phyloP scores from a whole-genome alignment of 1,284 basidiomycete genomes.

The Nidula niveotomentosa region DNA sequence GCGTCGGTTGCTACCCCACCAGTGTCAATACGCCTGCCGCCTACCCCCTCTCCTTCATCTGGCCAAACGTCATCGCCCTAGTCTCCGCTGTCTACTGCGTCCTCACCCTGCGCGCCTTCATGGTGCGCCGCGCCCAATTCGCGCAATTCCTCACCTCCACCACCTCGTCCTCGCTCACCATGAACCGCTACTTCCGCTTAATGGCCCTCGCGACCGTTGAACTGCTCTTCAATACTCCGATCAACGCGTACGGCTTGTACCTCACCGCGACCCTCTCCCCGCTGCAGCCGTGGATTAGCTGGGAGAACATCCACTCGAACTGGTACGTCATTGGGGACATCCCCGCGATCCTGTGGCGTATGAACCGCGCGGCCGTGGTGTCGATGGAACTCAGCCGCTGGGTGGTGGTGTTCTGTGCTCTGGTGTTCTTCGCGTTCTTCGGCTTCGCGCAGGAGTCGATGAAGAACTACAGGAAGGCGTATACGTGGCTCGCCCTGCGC shows the following conservation, averaged over 20 bases:
- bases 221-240: slow-evolving; percentile 41
- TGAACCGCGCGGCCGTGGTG: background rate
- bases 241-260: slow-evolving; percentile 35
- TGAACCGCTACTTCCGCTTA: slow-evolving; percentile 54
- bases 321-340: slow-evolving; percentile 39
- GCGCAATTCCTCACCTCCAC: slow-evolving; percentile 28
- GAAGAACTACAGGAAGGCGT: slow-evolving; percentile 38
- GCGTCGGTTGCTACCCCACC: slow-evolving; percentile 33
- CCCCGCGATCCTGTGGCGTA: slow-evolving; percentile 37
- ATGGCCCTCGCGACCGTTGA: slow-evolving; percentile 52
- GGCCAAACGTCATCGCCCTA: slow-evolving; percentile 33
- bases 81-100: slow-evolving; percentile 37
- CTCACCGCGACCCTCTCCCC: slow-evolving; percentile 18
- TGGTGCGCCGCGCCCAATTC: slow-evolving; percentile 27
- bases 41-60: slow-evolving; percentile 25
- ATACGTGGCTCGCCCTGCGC: background rate
- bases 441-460: slow-evolving; percentile 68
- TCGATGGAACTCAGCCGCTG: slow-evolving; percentile 40
- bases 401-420: slow-evolving; percentile 37
- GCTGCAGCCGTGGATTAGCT: slow-evolving; percentile 46
- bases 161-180: slow-evolving; percentile 18
- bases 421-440: slow-evolving; percentile 67
- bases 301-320: slow-evolving; percentile 49
- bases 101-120: slow-evolving; percentile 28
- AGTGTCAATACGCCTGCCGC: slow-evolving; percentile 3